Conservation (phyloP, 2,329 filamentous ascomycete species). For the Aspergillus japonicus region DNA sequence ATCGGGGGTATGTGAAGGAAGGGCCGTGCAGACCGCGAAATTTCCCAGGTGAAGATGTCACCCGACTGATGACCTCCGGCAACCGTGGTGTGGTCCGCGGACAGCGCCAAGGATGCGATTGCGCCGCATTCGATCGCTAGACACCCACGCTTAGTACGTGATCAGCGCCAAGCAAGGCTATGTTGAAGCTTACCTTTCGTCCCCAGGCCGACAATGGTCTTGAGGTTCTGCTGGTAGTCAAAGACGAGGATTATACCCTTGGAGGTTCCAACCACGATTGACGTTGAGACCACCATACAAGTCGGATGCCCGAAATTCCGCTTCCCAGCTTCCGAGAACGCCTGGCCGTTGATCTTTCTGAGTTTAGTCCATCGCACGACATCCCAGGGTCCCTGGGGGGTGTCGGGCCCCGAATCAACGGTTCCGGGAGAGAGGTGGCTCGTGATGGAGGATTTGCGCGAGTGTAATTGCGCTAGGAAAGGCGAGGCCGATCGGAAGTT, state of each 20-base stretch:
- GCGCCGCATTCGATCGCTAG: conserved; percentile 85
- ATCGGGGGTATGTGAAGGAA: conserved; percentile 85
- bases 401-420: conserved; percentile 63
- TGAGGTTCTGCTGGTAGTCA: conserved; percentile 94
- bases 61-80: conserved; percentile 87
- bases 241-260: conserved; percentile 95
- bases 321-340: conserved; percentile 88
- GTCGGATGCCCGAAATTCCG: conserved; percentile 91
- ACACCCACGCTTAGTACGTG: background rate
- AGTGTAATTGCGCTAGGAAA: conserved; percentile 72
- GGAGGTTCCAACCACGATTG: conserved; percentile 86
- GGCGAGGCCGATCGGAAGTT: conserved; percentile 74
- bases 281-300: conserved; percentile 81
- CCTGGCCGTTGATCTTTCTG: conserved; percentile 81
- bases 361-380: conserved; percentile 94
- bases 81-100: conserved; percentile 88
- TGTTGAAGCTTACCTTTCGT: conserved; percentile 67
- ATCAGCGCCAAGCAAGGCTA: background rate
- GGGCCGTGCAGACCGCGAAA: conserved; percentile 73
- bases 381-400: conserved; percentile 84
- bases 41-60: conserved; percentile 96
- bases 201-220: conserved; percentile 87
- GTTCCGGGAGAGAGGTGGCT: conserved; percentile 65
- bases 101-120: conserved; percentile 83
- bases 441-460: conserved; percentile 74